These are phyloP conservation scores for Kluyveromyces lactis DNA, from an alignment of 805 yeast species.

Conservation along the genomic window DNA sequence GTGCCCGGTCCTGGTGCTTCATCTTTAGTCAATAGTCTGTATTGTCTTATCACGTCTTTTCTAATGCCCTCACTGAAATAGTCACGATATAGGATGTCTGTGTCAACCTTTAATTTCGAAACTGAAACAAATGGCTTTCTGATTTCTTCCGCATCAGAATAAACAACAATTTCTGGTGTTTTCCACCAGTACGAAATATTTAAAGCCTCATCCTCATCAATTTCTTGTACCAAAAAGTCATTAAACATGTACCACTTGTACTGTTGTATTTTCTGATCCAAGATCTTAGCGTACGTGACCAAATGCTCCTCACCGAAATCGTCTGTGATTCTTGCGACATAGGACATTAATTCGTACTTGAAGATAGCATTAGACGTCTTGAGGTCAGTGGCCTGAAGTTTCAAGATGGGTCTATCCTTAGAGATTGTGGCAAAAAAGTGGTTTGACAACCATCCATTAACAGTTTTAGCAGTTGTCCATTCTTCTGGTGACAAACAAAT, in stretches of 20 bases:
- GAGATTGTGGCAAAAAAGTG: conserved; percentile 45
- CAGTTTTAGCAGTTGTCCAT: conserved; percentile 40
- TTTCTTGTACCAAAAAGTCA: conserved; percentile 76
- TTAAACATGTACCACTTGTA: conserved; percentile 76
- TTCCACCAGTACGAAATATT: conserved; percentile 74
- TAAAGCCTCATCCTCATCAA: conserved; percentile 71
- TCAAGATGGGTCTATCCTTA: conserved; percentile 33
- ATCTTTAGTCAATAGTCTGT: conserved; percentile 52
- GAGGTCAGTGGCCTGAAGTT: conserved; percentile 23
- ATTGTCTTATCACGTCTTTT: conserved; percentile 50
- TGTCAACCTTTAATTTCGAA: conserved; percentile 48
- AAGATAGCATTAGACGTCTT: conserved; percentile 24
- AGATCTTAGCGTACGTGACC: conserved; percentile 48
- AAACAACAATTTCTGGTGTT: conserved; percentile 63
- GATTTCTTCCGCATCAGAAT: conserved; percentile 42
- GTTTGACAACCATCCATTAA: conserved; percentile 51
- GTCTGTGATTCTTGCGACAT: conserved; percentile 58
- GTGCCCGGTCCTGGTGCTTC: conserved; percentile 73
- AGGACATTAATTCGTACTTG: conserved; percentile 59
- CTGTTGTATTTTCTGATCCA: conserved; percentile 23
- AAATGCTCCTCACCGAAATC: conserved; percentile 46
- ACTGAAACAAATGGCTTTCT: conserved; percentile 39
- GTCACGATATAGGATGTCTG: conserved; percentile 61
- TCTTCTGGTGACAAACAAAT: conserved; percentile 48
- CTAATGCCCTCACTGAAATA: conserved; percentile 63